Conservation (phyloP, 148 eudicot species). For the Mesembryanthemum crystallinum region DNA sequence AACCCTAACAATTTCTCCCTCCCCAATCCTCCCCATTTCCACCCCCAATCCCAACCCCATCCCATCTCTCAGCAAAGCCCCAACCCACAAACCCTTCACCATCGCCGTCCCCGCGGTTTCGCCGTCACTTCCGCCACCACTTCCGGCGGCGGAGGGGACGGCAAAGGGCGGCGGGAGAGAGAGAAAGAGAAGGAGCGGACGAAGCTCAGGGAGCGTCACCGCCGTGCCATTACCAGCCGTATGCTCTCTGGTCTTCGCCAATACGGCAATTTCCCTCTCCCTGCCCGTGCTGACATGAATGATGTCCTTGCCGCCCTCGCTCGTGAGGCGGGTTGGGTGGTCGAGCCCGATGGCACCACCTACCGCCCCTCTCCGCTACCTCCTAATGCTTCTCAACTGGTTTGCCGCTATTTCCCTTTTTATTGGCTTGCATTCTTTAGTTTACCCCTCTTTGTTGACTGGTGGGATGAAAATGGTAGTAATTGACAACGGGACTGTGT, state of each 20-base stretch:
- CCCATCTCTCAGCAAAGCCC: conserved; percentile 20
- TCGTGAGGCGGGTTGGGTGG: conserved; percentile 68
- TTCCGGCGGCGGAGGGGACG: conserved; percentile 4
- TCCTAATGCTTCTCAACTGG: conserved; percentile 32
- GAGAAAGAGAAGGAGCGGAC: conserved; percentile 77
- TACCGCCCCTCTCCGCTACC: conserved; percentile 36
- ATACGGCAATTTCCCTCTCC: conserved; percentile 63
- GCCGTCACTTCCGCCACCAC: conserved; percentile 38
- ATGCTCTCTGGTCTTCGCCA: conserved; percentile 80
- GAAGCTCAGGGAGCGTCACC: conserved; percentile 68
- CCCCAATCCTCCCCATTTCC: conserved; percentile 6
- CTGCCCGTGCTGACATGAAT: conserved; percentile 73
- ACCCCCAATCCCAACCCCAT: conserved; percentile 3
- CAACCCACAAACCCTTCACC: conserved; percentile 18
- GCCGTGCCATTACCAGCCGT: conserved; percentile 71
- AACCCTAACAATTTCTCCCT: conserved; percentile 19
- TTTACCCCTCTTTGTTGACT: neutral
- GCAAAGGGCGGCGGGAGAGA: conserved; percentile 56
- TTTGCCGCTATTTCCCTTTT: conserved; percentile 7
- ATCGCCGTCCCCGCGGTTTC: conserved; percentile 67
- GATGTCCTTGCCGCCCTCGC: conserved; percentile 71
- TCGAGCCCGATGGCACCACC: conserved; percentile 59
- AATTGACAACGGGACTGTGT: neutral
- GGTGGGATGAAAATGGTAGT: neutral
- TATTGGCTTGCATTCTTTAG: neutral